phyloP scores from a whole-genome alignment of 2,329 filamentous ascomycete genomes.

The Fusarium hainanense region DNA sequence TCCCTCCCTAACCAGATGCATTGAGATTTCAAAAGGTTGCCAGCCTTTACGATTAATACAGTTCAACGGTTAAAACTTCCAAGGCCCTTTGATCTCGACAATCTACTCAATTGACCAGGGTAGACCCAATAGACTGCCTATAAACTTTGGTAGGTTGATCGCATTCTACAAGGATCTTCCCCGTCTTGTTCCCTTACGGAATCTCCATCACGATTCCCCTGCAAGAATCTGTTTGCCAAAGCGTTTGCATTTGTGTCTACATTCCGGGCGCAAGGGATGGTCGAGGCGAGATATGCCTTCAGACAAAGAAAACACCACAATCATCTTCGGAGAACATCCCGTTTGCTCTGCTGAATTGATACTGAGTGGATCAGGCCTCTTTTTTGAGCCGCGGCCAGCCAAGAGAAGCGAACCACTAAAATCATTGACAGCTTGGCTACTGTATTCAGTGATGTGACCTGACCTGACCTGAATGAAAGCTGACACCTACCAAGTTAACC shows the following conservation, averaged over 20 bases:
- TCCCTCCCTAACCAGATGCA: background rate
- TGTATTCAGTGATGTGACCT: background rate
- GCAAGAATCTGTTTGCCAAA: slow-evolving; percentile 17
- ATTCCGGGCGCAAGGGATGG: slow-evolving; percentile 29
- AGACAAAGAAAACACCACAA: slow-evolving; percentile 16
- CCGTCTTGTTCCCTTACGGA: slow-evolving; percentile 8
- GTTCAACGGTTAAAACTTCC: background rate
- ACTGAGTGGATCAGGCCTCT: background rate
- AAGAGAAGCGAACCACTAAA: background rate
- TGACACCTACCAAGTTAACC: background rate
- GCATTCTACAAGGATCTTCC: slow-evolving; percentile 6
- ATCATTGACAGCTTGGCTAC: background rate
- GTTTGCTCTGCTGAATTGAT: background rate
- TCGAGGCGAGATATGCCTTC: background rate
- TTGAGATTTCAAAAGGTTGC: slow-evolving; percentile 4
- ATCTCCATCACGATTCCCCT: background rate
- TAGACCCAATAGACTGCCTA: slow-evolving; percentile 8
- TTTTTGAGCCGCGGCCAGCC: background rate
- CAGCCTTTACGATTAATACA: slow-evolving; percentile 7
- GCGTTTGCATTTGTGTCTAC: slow-evolving; percentile 31
- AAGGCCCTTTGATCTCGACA: slow-evolving; percentile 1
- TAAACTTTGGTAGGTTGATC: background rate
- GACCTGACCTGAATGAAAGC: background rate
- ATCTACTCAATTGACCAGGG: slow-evolving; percentile 5
- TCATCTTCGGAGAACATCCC: background rate